phyloP scores from a whole-genome alignment of 345 rosid species.

The Eutrema heterophyllum region DNA sequence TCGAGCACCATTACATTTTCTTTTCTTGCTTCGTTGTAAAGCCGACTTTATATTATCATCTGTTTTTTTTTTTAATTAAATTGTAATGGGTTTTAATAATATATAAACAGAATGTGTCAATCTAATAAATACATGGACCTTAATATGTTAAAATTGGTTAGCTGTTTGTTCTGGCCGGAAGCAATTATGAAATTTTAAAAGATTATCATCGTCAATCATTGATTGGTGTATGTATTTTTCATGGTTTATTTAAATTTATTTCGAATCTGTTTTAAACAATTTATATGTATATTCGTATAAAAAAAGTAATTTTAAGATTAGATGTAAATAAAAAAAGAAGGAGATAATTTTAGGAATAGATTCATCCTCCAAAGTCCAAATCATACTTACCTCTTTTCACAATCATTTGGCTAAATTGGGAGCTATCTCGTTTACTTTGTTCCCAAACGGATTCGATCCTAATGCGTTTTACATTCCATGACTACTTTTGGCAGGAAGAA shows the following conservation, averaged over 20 bases:
- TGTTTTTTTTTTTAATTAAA: not conserved
- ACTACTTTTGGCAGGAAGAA: not conserved
- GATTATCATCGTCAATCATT: conserved; percentile 3
- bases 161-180: conserved; percentile 13
- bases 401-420: not conserved
- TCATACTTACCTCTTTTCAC: not conserved
- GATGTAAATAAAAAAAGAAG: not conserved
- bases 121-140: conserved; percentile 28
- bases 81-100: not conserved
- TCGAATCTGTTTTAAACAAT: not conserved
- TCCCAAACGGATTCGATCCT: not conserved
- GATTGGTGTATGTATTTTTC: not conserved
- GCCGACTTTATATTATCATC: conserved; percentile 27
- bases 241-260: not conserved
- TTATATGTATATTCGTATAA: not conserved
- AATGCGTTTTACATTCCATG: not conserved
- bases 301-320: not conserved
- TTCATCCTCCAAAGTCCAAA: not conserved
- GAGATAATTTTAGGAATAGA: not conserved
- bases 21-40: conserved; percentile 33
- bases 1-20: conserved; percentile 33
- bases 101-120: conserved; percentile 22
- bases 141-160: conserved; percentile 16
- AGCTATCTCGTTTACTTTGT: not conserved
- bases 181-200: not conserved